Conservation (phyloP, 352 stramenopile genomes). For the Pythium myriotylum region DNA sequence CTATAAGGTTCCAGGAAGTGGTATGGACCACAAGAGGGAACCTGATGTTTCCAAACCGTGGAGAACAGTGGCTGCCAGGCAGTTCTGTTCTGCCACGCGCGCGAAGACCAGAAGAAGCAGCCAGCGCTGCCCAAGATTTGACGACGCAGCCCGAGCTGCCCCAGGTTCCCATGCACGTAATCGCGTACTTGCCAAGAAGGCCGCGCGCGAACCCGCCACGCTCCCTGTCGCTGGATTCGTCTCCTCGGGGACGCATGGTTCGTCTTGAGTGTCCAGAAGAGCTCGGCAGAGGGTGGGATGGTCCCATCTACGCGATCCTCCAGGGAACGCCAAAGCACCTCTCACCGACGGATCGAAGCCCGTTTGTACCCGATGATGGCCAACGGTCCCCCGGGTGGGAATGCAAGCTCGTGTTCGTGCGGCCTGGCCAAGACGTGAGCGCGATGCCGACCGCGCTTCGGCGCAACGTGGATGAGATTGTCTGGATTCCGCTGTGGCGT, state of each 20-base stretch:
- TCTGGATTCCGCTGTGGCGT: slow-evolving; percentile 12
- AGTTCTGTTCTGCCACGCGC: not conserved
- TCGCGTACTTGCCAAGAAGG: not conserved
- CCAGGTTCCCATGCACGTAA: not conserved
- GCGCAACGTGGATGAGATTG: not conserved
- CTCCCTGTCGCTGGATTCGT: not conserved
- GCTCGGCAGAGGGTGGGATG: not conserved
- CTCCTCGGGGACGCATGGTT: not conserved
- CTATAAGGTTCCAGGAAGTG: slow-evolving; percentile 6
- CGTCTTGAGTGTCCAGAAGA: not conserved
- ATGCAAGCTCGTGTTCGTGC: not conserved
- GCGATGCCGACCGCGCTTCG: not conserved
- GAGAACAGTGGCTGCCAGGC: slow-evolving; percentile 6
- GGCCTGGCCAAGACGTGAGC: not conserved
- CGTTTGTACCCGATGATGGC: slow-evolving; percentile 1
- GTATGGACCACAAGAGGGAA: slow-evolving; percentile 3
- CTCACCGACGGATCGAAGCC: not conserved
- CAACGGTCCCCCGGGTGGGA: not conserved
- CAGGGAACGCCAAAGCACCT: not conserved
- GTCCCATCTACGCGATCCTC: slow-evolving; percentile 4
- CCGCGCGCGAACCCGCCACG: not conserved
- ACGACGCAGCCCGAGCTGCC: not conserved
- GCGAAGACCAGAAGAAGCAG: not conserved
- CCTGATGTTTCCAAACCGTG: not conserved
- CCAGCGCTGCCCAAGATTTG: not conserved